Conservation (phyloP, 345 rosid species). For the Dovyalis caffra region DNA sequence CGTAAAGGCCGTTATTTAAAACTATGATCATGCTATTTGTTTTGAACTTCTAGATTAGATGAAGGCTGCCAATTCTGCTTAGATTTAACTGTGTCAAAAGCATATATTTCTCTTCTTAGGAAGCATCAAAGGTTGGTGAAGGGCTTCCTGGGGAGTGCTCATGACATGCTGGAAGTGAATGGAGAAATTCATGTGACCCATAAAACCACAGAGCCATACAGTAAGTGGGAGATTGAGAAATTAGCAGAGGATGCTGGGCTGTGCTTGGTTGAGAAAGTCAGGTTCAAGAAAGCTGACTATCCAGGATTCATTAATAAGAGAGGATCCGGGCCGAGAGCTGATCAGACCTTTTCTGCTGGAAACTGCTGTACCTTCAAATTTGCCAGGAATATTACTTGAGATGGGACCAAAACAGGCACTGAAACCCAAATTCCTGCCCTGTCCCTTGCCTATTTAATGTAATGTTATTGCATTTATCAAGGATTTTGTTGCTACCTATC, state of each 20-base stretch:
- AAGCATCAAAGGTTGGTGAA: background rate
- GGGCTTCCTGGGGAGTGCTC: background rate
- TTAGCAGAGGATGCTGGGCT: background rate
- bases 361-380: background rate
- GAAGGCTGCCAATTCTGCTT: background rate
- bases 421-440: background rate
- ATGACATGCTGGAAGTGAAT: background rate
- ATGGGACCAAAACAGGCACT: background rate
- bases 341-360: background rate
- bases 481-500: background rate
- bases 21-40: no score
- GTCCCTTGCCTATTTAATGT: background rate
- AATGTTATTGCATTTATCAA: background rate
- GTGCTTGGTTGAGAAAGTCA: background rate
- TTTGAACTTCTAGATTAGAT: background rate
- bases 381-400: background rate
- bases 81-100: no score
- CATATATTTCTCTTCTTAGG: background rate
- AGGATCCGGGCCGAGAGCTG: background rate
- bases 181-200: constrained; percentile 3
- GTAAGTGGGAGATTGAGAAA: background rate
- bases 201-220: background rate
- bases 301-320: background rate
- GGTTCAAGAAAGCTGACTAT: background rate
- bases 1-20: no score